Base-by-base conservation (phyloP, 2,329 filamentous ascomycete species). In the Calonectria pauciramosa region DNA sequence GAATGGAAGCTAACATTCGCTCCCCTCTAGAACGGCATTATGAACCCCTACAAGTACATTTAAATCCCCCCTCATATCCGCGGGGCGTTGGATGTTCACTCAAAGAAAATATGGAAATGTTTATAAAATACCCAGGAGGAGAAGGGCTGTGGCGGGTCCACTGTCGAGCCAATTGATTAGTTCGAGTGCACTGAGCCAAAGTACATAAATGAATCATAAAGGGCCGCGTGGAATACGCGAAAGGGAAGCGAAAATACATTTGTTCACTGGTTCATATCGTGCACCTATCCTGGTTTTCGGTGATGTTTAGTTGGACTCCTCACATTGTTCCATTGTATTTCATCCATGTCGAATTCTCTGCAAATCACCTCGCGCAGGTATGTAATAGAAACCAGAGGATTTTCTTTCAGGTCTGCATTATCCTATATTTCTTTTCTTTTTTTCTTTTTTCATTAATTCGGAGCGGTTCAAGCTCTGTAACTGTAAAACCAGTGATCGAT, bases 41-140 rank as follows among this genome's bases (percentile, higher is more conserved):
- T 99, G 95, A 99, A 98, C 87, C 96, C 96, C 0, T 99, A 99
- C 89, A 99, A 99, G 87, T 99, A 98, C 85, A 94, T 99, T 78
- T 93, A 71, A 41, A 49, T 77, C 74, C 75, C 67, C 60, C 69
- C 72, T 51, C 64, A 4, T 47, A 44, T 73, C 32, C n/a, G 30
- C 4, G 70, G 59, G 47, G 52, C 38, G 49, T 70, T 64, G 23
- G 47, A 56, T 51, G n/a, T 44, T 13, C 26, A 54, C 20, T 14
- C 49, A 32, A 28, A 49, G 63, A 64, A 44, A 49, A 26, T 41
- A 52, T 67, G 59, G 59, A n/a, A 20, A 66, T 60, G 60, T 60
- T 38, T 64, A 64, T 68, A 54, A 41, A 54, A 70, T 70, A 70
- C 59, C 56, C 68, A 30, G 18, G 44, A 36, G 28, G 47, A 67